A percentile compares a stretch with the other conserved stretches of the same genome.
phyloP scores from a whole-genome alignment of 108 stramenopile species.

The Pseudonitzschia multistriata region DNA sequence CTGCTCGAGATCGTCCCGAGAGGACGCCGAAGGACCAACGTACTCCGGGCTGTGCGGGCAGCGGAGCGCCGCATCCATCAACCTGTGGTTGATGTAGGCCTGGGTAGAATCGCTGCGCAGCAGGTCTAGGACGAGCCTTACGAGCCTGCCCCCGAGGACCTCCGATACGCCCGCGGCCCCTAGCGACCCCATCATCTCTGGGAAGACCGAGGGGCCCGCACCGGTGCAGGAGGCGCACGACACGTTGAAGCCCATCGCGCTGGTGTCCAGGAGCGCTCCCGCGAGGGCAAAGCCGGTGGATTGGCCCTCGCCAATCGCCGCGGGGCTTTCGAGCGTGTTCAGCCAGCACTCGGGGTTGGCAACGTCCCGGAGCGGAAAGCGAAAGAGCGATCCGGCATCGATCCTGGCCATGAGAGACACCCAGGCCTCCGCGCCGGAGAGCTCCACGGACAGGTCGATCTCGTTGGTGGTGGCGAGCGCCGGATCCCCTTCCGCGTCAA shows the following conservation, averaged over 20 bases:
- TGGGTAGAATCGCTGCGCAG: conserved; percentile 47
- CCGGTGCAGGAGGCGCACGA: conserved; percentile 59
- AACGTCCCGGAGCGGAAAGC: conserved; percentile 62
- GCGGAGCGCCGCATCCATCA: conserved; percentile 42
- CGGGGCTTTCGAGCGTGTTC: conserved; percentile 44
- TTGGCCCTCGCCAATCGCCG: conserved; percentile 25
- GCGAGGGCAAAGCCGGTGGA: conserved; percentile 36
- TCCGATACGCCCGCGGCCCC: conserved; percentile 45
- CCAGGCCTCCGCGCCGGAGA: conserved; percentile 15
- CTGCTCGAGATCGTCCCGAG: not conserved
- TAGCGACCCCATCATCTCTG: conserved; percentile 37
- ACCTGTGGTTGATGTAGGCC: conserved; percentile 32
- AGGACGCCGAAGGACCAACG: conserved; percentile 16
- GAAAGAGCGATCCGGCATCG: conserved; percentile 35
- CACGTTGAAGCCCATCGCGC: conserved; percentile 46
- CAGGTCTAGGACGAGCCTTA: conserved; percentile 30
- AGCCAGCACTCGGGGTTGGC: conserved; percentile 65
- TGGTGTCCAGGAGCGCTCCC: conserved; percentile 32
- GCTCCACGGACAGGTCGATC: conserved; percentile 13
- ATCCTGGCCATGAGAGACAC: conserved; percentile 46
- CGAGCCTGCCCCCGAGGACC: conserved; percentile 40
- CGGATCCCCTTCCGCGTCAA: conserved; percentile 46
- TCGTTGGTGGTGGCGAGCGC: conserved; percentile 45
- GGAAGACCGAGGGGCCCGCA: conserved; percentile 45
- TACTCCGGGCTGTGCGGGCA: conserved; percentile 58